These are phyloP conservation scores for Agarophyton chilense DNA, from an alignment of 23 red algal genomes.

Conservation along the genomic window DNA sequence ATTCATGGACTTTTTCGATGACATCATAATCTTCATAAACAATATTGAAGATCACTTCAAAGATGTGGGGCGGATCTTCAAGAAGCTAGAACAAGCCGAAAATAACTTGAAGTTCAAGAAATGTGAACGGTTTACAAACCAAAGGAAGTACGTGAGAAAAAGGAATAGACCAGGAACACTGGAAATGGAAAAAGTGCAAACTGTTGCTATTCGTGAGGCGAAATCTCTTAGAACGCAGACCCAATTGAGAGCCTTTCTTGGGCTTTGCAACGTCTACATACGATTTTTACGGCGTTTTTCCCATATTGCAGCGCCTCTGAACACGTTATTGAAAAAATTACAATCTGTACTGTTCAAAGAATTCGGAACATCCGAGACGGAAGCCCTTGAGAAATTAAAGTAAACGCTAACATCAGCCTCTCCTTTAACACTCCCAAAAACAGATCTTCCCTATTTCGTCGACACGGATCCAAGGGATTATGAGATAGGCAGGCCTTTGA, in stretches of 20 bases:
- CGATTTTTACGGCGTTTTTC: background rate
- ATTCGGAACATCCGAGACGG: background rate
- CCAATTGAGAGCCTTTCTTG: constrained; percentile 9
- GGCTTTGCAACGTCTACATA: background rate
- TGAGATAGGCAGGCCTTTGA: background rate
- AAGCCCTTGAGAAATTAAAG: constrained; percentile 25
- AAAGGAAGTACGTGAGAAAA: background rate
- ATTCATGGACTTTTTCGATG: background rate
- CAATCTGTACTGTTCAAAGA: background rate
- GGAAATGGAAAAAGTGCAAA: constrained; percentile 19
- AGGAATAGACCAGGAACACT: constrained; percentile 1
- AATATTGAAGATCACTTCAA: background rate
- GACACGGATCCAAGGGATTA: constrained; percentile 20
- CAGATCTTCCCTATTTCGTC: background rate
- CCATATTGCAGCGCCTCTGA: constrained; percentile 3
- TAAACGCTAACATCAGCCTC: background rate
- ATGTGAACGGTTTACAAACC: background rate
- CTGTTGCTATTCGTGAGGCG: background rate
- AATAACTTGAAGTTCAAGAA: constrained; percentile 8
- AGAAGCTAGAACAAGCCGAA: background rate
- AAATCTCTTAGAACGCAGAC: background rate
- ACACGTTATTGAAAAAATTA: background rate
- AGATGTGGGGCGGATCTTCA: background rate
- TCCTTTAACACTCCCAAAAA: background rate
- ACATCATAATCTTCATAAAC: background rate